phyloP scores from a whole-genome alignment of 208 protist species.

The Lotmaria passim region DNA sequence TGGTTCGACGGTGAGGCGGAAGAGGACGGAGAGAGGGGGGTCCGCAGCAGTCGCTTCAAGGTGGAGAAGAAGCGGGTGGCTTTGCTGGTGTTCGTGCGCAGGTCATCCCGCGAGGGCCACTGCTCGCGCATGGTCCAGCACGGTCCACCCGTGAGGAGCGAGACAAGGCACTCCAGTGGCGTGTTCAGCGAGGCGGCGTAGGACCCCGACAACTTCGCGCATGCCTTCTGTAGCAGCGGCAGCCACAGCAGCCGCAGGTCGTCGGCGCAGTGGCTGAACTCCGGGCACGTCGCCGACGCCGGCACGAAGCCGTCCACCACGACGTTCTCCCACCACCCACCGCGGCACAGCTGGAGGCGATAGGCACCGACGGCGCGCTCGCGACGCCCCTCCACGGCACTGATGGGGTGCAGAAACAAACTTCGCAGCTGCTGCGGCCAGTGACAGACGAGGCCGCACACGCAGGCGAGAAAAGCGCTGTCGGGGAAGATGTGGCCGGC shows the following conservation, averaged over 20 bases:
- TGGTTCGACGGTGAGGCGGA: not conserved
- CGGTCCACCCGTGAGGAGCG: slow-evolving; percentile 53
- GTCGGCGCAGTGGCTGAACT: slow-evolving; percentile 37
- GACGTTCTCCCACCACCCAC: slow-evolving; percentile 54
- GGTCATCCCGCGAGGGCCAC: slow-evolving; percentile 38
- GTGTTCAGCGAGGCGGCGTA: slow-evolving; percentile 58
- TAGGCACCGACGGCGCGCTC: slow-evolving; percentile 57
- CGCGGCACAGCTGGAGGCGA: slow-evolving; percentile 53
- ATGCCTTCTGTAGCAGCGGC: slow-evolving; percentile 79
- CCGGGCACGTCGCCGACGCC: slow-evolving; percentile 24
- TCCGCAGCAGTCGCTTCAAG: slow-evolving; percentile 17
- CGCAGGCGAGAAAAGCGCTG: slow-evolving; percentile 51
- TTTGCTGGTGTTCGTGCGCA: slow-evolving; percentile 15
- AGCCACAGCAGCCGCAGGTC: slow-evolving; percentile 69
- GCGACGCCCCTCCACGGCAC: slow-evolving; percentile 24
- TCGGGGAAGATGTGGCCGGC: slow-evolving; percentile 45
- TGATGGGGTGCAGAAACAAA: slow-evolving; percentile 55
- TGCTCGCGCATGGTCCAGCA: slow-evolving; percentile 34
- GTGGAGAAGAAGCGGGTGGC: slow-evolving; percentile 16
- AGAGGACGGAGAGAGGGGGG: not conserved
- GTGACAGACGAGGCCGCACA: slow-evolving; percentile 40
- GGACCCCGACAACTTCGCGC: slow-evolving; percentile 73
- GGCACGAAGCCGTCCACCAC: slow-evolving; percentile 63
- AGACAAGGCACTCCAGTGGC: slow-evolving; percentile 43
- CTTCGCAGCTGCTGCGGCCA: slow-evolving; percentile 30